These are phyloP conservation scores for Phytophthora pseudosyringae DNA, from an alignment of 352 stramenopile genomes.

Conservation along the genomic window DNA sequence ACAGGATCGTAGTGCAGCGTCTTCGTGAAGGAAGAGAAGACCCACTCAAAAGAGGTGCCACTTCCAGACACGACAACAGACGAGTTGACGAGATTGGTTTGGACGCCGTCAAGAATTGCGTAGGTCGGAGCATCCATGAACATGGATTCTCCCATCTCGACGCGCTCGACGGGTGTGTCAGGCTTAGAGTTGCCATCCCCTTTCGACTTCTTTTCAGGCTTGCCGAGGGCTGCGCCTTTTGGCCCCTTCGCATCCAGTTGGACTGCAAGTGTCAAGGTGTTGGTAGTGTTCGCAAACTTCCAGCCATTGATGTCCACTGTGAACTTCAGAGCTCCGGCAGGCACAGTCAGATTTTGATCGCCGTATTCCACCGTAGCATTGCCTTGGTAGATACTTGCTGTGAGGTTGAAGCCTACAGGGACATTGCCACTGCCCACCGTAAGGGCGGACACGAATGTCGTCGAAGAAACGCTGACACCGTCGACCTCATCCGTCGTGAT, in stretches of 20 bases:
- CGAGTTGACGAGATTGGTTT: constrained; percentile 34
- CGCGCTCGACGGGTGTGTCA: constrained; percentile 30
- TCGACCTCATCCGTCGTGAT: constrained; percentile 21
- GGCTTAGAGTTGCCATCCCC: background rate
- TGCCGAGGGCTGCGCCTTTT: constrained; percentile 9
- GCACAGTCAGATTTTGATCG: constrained; percentile 35
- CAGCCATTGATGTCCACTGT: constrained; percentile 39
- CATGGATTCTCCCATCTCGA: constrained; percentile 44
- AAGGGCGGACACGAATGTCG: constrained; percentile 33
- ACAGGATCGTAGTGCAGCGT: constrained; percentile 66
- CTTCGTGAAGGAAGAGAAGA: constrained; percentile 45
- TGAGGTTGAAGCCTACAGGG: constrained; percentile 41
- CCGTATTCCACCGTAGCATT: constrained; percentile 44
- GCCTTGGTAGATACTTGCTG: constrained; percentile 40
- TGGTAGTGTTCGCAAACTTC: constrained; percentile 31
- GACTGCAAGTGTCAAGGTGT: constrained; percentile 41
- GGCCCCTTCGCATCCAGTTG: constrained; percentile 39
- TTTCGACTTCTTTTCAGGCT: constrained; percentile 30
- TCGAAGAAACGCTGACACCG: constrained; percentile 32
- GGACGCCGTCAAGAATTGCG: constrained; percentile 23
- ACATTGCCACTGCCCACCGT: constrained; percentile 3
- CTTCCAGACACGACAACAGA: constrained; percentile 20
- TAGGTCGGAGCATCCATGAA: constrained; percentile 43
- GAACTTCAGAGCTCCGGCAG: constrained; percentile 54
- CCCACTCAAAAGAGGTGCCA: constrained; percentile 41